Evolutionary conservation across 768 basidiomycete species (phyloP).

Genomic region (Panaeolus cyanescens): DNA sequence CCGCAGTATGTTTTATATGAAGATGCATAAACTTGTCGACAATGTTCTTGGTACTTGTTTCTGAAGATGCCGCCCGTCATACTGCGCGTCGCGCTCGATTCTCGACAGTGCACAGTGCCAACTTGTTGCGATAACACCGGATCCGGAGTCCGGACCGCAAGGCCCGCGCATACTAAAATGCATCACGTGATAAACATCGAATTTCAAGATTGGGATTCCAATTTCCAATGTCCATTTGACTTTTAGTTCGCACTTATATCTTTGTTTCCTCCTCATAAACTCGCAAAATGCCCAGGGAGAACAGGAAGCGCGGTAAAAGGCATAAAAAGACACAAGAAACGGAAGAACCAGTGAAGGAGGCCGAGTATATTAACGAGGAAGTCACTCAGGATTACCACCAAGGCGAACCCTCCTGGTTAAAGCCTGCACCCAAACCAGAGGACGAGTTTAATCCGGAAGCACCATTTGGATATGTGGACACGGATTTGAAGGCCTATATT

Average conservation of each 20-base stretch:
- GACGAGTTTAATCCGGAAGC: conserved; percentile 59
- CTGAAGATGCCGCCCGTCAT: too few species aligned
- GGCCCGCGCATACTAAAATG: too few species aligned
- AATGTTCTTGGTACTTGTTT: too few species aligned
- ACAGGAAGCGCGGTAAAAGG: conserved; percentile 77
- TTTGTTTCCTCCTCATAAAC: background rate
- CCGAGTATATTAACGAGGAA: conserved; percentile 12
- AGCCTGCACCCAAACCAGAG: conserved; percentile 35
- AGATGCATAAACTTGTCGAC: too few species aligned
- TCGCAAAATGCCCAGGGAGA: conserved; percentile 66
- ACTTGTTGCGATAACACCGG: too few species aligned
- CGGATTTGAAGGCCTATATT: conserved; percentile 92
- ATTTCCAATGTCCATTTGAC: background rate
- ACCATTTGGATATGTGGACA: conserved; percentile 89
- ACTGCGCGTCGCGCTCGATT: too few species aligned
- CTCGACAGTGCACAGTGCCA: too few species aligned
- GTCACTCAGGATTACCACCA: conserved; percentile 12
- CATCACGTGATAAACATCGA: background rate
- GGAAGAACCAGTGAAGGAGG: conserved; percentile 15
- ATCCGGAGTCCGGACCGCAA: too few species aligned
- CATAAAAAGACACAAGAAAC: conserved; percentile 52
- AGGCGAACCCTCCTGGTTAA: conserved; percentile 73
- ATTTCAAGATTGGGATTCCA: background rate
- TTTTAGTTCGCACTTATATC: background rate
- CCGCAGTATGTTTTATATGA: too few species aligned